Percentiles rank a stretch among this genome's conserved stretches.
phyloP scores from a whole-genome alignment of 208 protist genomes.

The Tritrichomonas foetus region DNA sequence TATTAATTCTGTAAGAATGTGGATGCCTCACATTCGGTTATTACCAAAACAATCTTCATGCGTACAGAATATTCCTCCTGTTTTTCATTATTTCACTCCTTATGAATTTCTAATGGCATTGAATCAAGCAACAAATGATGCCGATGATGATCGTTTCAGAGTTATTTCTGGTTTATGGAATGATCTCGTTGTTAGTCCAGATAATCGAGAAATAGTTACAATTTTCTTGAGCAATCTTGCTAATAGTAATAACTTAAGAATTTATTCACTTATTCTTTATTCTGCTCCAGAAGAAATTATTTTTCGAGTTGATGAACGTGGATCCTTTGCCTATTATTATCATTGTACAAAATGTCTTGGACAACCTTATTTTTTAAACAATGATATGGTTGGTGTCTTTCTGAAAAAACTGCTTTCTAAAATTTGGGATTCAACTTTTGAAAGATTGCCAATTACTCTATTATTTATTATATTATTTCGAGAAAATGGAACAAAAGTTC shows the following conservation, averaged over 20 bases:
- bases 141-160: background rate
- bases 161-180: background rate
- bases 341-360: too few species aligned
- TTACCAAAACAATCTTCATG: background rate
- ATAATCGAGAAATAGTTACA: background rate
- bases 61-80: background rate
- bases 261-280: too few species aligned
- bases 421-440: too few species aligned
- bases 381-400: too few species aligned
- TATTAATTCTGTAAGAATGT: background rate
- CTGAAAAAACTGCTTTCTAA: too few species aligned
- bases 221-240: background rate
- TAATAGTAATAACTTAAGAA: too few species aligned
- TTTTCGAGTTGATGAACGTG: too few species aligned
- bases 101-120: background rate
- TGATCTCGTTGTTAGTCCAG: background rate
- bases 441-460: background rate
- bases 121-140: background rate
- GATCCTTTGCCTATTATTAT: too few species aligned
- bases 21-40: background rate
- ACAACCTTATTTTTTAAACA: too few species aligned
- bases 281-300: too few species aligned
- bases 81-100: background rate
- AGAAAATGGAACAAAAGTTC: background rate
- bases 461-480: background rate